Evolutionary conservation across 768 basidiomycete species (phyloP), one percentile per base, ranked within the genome.

Genomic region (Boletus patriciae): DNA sequence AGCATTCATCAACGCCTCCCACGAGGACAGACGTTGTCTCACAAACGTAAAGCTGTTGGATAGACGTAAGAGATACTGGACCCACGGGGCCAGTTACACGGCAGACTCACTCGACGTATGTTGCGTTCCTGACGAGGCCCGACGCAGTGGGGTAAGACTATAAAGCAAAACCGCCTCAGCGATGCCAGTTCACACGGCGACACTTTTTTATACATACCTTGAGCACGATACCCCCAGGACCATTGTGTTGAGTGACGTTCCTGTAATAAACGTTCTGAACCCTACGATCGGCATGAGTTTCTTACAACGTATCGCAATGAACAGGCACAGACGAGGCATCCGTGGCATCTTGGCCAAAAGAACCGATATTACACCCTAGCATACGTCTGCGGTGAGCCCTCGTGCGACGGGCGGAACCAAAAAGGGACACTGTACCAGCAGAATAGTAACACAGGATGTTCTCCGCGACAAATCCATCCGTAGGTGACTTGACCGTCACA

Each of bases 401-500:
- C 2, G 18, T 13, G 5, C 33, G 31, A 40, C 18, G 1, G 16
- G 31, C 31, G 0, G 1, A 15, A 16, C 16, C 3, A 16, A 29
- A 51, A 16, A 23, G 6, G 23, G 38, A 11, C 9, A 13, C 27
- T 18, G n/a, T 38, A 66, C 52, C 54, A 4, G 1, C 44, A 43
- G 64, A 54, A 53, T 59, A 6, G 25, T 34, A 3, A n/a, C 64
- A 63, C 11, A 42, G 46, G 5, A 66, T 47, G 21, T 63, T 60
- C 43, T 63, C 50, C 19, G 44, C 57, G 18, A 49, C 6, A 41
- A 56, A 65, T 29, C 63, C 55, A 18, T 68, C 48, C 4, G 72
- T 69, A 5, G 73, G 68, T 3, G 69, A 46, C 48, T 75, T 74
- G 54, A 74, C 67, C 0, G 71, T 73, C 16, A 73, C 68, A 45